Evolutionary conservation across 2,329 filamentous ascomycete genomes (phyloP), one percentile per base, ranked within the genome.

Genomic region (Stagonosporopsis vannaccii): DNA sequence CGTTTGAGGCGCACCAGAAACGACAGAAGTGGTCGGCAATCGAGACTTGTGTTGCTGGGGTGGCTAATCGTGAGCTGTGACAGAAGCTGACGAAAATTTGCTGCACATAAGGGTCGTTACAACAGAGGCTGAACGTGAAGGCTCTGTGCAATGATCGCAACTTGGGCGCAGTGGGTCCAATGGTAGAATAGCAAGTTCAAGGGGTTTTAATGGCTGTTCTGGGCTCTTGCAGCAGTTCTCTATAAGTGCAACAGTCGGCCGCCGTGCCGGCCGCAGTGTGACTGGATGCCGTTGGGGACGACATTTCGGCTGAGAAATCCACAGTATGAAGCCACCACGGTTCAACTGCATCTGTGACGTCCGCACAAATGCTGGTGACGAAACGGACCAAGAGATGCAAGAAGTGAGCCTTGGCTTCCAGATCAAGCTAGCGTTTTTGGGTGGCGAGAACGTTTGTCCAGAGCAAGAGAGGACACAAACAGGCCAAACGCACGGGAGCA

Each of bases 361-460:
- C 56, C 35, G 28, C 45, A 43, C 32, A 48, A 35, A 56, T 53
- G 49, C 55, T 60, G 54, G 58, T 65, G 49, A 62, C 45, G 45
- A 60, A 48, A 61, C 57, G 56, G 58, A 60, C 32, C 54, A 44
- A 32, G 25, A 33, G 15, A 64, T 65, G 66, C 63, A 61, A 41
- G 33, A 23, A 7, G 33, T 72, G 71, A 28, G 49, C 42, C 68
- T 71, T 69, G 68, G 67, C 69, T 63, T 40, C 71, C 58, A 8
- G 3, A 59, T 62, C 5, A 19, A 40, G 35, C 28, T 53, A 53
- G 35, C 12, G 1, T 13, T 8, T 4, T 2, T 37, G 39, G 41
- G 26, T 51, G 35, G 42, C 35, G 35, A 35, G 37, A 48, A 36
- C 44, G 33, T 40, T 6, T 48, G 39, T 37, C 49, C 32, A 44